Base-by-base conservation (phyloP, 768 basidiomycete genomes). In the Naganishia antarctica region DNA sequence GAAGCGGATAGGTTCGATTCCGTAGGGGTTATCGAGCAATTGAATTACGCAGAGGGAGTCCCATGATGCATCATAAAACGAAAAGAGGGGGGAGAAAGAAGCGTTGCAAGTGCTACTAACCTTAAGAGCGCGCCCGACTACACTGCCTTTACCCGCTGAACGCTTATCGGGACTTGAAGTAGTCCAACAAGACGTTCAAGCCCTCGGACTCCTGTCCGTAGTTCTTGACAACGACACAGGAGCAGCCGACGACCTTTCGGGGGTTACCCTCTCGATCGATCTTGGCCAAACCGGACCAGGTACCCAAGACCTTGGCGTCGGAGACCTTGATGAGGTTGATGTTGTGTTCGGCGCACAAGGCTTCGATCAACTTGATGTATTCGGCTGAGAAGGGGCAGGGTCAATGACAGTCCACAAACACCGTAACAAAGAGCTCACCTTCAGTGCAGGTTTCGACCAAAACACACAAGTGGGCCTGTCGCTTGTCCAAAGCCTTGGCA, bases 321-420 rank as follows among this genome's bases (percentile, higher is more conserved):
- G 90, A 90, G 71, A 93, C 90, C 82, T 97, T 98, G 90, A 99
- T 97, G 69, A 99, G 82, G 83, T 92, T 91, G 82, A 98, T 97
- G 81, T 93, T 94, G 86, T 98, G 93, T 82, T 96, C 92, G 68
- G 91, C 89, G 79, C 94, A 98, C 77, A 99, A 91, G 57, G 94
- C 94, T 82, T 97, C 93, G 71, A 99, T 96, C 82, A 99, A 90
- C 83, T 97, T 98, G 86, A 96, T 90, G 84, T 99, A 98, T 81
- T 97, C 94, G 71, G 93, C 90, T 78, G 60, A 8, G 48, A 41
- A 43, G 44, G 37, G n/a, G 66, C n/a, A 70, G 57, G 50, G 47
- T 32, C 32, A 45, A 26, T 49, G 7, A 7, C n/a, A 4, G 13
- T 3, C 23, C 21, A 6, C 4, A 5, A 44, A 7, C 21, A 9